These are phyloP conservation scores for Moringa oleifera DNA, from an alignment of 345 rosid genomes.

Conservation along the genomic window DNA sequence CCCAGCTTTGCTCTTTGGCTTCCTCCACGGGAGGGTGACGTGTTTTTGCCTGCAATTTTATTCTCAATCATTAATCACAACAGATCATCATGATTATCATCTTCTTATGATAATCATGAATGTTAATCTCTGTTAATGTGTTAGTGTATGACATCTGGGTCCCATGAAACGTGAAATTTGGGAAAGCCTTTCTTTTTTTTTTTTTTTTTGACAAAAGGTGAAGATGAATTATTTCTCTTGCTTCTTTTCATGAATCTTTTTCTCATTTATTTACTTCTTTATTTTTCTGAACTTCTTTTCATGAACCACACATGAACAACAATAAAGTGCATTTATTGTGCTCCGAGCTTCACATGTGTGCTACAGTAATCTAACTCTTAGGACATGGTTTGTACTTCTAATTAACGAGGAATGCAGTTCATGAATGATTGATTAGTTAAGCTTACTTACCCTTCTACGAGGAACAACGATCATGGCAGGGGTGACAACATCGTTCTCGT, in stretches of 20 bases:
- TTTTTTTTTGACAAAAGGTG: too few relatives aligned
- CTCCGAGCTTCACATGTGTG: neutral
- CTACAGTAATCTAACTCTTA: too few relatives aligned
- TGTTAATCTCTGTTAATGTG: too few relatives aligned
- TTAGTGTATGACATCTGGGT: too few relatives aligned
- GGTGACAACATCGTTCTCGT: conserved; percentile 64
- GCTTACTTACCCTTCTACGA: conserved; percentile 49
- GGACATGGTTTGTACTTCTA: too few relatives aligned
- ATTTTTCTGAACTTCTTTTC: conserved; percentile 14
- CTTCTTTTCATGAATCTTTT: neutral
- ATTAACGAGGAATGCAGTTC: too few relatives aligned
- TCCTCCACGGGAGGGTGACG: conserved; percentile 17
- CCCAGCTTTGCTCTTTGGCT: conserved; percentile 33
- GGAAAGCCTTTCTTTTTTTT: too few relatives aligned
- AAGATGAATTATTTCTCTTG: too few relatives aligned
- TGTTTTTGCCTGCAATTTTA: conserved; percentile 34
- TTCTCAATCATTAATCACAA: neutral
- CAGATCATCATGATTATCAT: neutral
- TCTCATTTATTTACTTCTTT: neutral
- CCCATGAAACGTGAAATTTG: too few relatives aligned
- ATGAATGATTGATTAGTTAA: too few relatives aligned
- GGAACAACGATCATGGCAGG: conserved; percentile 95
- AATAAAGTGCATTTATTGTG: neutral
- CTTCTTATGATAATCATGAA: too few relatives aligned
- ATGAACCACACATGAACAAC: conserved; percentile 6